Percentiles rank a stretch among this genome's conserved stretches.
Evolutionary conservation across 2,329 filamentous ascomycete genomes (phyloP).

Genomic region (Monosporascus sp.): DNA sequence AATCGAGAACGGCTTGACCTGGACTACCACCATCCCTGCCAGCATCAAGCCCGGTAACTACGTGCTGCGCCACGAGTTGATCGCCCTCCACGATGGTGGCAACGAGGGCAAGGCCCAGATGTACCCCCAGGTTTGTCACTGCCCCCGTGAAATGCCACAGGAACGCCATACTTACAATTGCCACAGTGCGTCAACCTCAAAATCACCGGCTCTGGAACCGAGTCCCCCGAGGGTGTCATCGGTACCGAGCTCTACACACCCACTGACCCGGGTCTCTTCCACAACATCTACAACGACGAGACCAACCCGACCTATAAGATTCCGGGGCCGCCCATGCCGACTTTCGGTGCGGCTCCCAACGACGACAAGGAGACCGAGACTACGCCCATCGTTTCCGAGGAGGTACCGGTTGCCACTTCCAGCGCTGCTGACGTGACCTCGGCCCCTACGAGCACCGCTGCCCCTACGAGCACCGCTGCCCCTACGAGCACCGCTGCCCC

Average conservation of each 20-base stretch:
- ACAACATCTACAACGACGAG: slow-evolving; percentile 6
- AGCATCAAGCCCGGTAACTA: slow-evolving; percentile 40
- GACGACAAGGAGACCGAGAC: too few relatives aligned
- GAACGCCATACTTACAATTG: too few relatives aligned
- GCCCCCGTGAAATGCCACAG: too few relatives aligned
- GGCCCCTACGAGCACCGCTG: background rate
- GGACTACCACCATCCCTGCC: slow-evolving; percentile 38
- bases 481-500: background rate
- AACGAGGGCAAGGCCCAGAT: slow-evolving; percentile 36
- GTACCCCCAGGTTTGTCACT: background rate
- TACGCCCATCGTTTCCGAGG: too few relatives aligned
- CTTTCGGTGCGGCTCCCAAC: background rate
- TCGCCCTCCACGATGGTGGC: slow-evolving; percentile 38
- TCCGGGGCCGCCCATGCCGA: background rate
- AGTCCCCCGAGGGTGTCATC: background rate
- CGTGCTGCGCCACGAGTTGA: slow-evolving; percentile 44
- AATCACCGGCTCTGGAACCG: background rate
- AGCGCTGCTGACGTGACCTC: background rate
- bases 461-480: background rate
- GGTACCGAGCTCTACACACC: background rate
- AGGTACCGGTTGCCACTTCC: background rate
- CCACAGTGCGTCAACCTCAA: background rate
- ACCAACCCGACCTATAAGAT: slow-evolving; percentile 1
- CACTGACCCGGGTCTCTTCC: background rate
- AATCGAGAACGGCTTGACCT: slow-evolving; percentile 39